Evolutionary conservation across 345 rosid genomes (phyloP).

Genomic region (Eucalyptus dawsonii): DNA sequence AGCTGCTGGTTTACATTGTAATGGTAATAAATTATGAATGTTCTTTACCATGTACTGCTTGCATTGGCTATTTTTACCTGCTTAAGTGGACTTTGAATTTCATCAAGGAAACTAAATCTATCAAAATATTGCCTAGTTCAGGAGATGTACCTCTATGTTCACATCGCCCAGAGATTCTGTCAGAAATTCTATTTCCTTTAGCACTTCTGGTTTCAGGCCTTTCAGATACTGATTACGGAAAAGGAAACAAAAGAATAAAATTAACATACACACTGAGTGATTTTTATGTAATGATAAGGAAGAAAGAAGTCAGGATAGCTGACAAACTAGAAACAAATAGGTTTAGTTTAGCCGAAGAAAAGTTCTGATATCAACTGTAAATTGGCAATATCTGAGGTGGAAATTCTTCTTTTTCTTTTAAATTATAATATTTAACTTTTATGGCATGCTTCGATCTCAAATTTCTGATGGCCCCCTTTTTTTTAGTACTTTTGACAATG

Average conservation of each 20-base stretch:
- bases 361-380: neutral
- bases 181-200: conserved; percentile 44
- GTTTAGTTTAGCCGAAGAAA: neutral
- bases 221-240: conserved; percentile 38
- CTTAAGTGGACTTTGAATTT: neutral
- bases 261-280: neutral
- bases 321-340: neutral
- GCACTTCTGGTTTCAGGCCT: conserved; percentile 39
- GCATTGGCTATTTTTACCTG: neutral
- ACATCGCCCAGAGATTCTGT: conserved; percentile 31
- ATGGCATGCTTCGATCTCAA: neutral
- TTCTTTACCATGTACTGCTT: neutral
- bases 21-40: neutral
- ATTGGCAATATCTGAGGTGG: neutral
- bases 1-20: neutral
- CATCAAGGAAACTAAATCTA: neutral
- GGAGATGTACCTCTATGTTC: conserved; percentile 35
- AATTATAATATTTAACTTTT: neutral
- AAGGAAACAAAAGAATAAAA: neutral
- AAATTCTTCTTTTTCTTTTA: neutral
- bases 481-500: neutral
- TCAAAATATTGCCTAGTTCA: neutral
- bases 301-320: neutral
- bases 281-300: neutral
- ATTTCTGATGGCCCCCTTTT: neutral